Conservation (phyloP, 2,329 filamentous ascomycete genomes). For the Fusarium annulatum region DNA sequence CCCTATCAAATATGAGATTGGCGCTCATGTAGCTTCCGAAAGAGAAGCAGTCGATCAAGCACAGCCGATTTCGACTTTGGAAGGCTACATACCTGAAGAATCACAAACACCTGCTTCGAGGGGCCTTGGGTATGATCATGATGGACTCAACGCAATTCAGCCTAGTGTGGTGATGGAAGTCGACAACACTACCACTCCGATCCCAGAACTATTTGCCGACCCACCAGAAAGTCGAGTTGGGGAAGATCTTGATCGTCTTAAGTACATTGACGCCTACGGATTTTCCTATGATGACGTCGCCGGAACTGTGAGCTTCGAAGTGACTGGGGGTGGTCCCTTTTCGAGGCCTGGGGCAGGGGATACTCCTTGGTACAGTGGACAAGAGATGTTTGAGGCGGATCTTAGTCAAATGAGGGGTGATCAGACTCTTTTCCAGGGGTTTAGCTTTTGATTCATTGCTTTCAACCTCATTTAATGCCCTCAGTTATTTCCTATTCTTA, state of each 20-base stretch:
- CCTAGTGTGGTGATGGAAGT: background rate
- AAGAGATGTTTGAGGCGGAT: background rate
- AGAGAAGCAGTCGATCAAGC: background rate
- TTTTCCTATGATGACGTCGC: no score
- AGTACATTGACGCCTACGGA: background rate
- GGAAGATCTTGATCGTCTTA: accelerated
- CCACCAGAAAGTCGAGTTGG: background rate
- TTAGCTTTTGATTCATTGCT: accelerated
- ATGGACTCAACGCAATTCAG: background rate
- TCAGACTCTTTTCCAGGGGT: accelerated
- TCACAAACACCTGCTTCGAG: background rate
- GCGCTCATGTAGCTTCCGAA: background rate
- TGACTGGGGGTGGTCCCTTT: no score
- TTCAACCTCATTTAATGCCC: accelerated
- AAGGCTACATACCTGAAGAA: no score
- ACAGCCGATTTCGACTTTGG: background rate
- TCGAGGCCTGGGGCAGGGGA: no score
- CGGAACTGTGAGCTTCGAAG: no score
- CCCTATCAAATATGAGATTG: background rate
- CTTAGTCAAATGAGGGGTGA: accelerated
- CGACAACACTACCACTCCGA: background rate
- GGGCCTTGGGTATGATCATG: background rate
- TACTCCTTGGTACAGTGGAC: no score
- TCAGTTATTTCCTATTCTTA: background rate
- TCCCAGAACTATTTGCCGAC: no score